Percentiles rank a stretch among this genome's conserved stretches.
phyloP scores from a whole-genome alignment of 225 moss, liverwort and hornwort genomes.

The Physcomitrellopsis africana region DNA sequence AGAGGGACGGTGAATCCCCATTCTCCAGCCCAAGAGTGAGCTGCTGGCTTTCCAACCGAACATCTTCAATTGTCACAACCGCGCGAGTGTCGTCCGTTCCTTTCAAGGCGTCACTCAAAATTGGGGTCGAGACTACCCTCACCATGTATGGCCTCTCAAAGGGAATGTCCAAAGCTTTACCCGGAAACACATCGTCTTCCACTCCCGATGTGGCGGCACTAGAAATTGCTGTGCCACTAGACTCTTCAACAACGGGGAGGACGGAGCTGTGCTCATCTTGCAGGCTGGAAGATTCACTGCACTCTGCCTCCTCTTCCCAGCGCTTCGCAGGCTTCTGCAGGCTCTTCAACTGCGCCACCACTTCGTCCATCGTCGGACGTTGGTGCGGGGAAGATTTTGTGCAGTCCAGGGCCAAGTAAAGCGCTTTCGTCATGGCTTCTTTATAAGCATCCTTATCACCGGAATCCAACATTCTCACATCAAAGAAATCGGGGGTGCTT shows the following conservation, averaged over 20 bases:
- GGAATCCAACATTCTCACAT: constrained; percentile 48
- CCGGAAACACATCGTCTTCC: constrained; percentile 39
- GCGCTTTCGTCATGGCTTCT: constrained; percentile 49
- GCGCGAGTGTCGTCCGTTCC: constrained; percentile 40
- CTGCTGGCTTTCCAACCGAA: constrained; percentile 45
- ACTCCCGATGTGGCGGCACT: constrained; percentile 35
- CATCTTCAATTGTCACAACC: constrained; percentile 55
- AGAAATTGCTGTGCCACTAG: constrained; percentile 34
- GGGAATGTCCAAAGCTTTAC: constrained; percentile 25
- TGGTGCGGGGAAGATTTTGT: constrained; percentile 43
- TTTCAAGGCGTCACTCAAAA: constrained; percentile 32
- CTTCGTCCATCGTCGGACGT: constrained; percentile 55
- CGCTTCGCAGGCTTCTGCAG: constrained; percentile 27
- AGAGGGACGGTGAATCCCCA: constrained; percentile 5
- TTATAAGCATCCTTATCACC: constrained; percentile 41
- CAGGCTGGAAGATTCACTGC: constrained; percentile 29
- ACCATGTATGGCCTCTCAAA: constrained; percentile 45
- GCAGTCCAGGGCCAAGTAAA: constrained; percentile 48
- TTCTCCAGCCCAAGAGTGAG: constrained; percentile 34
- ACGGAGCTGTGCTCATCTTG: constrained; percentile 5
- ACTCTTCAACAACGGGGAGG: constrained; percentile 7
- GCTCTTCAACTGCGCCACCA: constrained; percentile 40
- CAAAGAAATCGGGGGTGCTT: constrained; percentile 49
- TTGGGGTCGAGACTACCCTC: constrained; percentile 55
- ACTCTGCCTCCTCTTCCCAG: constrained; percentile 24